Evolutionary conservation across 2,329 filamentous ascomycete species (phyloP), one percentile per base, ranked within the genome.

Genomic region (Fusarium zealandicum): DNA sequence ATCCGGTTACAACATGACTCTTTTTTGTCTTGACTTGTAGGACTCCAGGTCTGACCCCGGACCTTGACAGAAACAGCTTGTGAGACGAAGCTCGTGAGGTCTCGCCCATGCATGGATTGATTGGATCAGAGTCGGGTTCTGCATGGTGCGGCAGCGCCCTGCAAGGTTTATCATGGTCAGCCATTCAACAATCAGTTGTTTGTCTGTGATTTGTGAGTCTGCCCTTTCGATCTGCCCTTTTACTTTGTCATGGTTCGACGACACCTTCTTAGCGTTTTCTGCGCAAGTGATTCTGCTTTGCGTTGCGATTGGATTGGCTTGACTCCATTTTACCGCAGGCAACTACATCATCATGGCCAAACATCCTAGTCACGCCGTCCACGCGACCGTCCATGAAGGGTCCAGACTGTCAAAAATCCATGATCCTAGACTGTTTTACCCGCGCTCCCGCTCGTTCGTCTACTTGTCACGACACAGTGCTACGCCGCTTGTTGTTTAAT

Each of bases 341-440:
- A 62, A 62, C 54, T 41, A 48, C 61, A 67, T 68, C 63, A 65
- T 59, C 51, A 43, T 67, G 51, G 56, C 64, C 57, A 22, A 46
- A 43, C 28, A 53, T 56, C 65, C 63, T 57, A 53, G 54, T 56
- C 41, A 22, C 48, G 40, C 43, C 60, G 65, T 63, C 55, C 65
- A 68, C 65, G 63, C 65, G 65, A 65, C 65, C 56, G 50, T 33
- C 39, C 46, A 32, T 40, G 36, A 43, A 48, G 50, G 51, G 59
- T 44, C 61, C 50, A 66, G 63, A 63, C 51, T 61, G 58, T 51
- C 57, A 59, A 32, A 56, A 54, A 47, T 42, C 57, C 56, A 44
- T 47, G 50, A 59, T 46, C 60, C 53, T 25, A 46, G 48, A 61
- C 54, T 54, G 37, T 43, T 57, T 55, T 49, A 63, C 49, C 61